These are phyloP conservation scores for Solanum dulcamara DNA, from an alignment of 257 asterid species.

Conservation along the genomic window DNA sequence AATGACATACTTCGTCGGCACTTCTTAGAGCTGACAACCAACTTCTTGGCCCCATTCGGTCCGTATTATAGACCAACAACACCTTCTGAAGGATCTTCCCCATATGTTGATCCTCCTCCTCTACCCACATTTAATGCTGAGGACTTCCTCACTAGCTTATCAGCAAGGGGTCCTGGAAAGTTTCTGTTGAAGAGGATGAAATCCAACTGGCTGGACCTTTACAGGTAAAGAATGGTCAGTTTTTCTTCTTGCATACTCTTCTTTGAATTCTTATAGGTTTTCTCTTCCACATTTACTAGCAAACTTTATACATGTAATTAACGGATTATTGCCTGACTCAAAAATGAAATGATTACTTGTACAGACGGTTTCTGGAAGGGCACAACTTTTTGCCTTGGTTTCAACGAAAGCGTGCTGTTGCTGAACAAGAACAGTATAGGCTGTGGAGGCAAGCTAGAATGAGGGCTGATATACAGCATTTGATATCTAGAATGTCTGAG, in stretches of 20 bases:
- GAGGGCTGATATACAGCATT: constrained; percentile 53
- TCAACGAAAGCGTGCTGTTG: constrained; percentile 83
- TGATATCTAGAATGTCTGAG: constrained; percentile 64
- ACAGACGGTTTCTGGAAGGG: constrained; percentile 87
- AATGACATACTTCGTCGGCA: constrained; percentile 96
- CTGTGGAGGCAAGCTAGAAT: constrained; percentile 89
- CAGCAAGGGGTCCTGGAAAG: constrained; percentile 93
- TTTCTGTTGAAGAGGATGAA: constrained; percentile 79
- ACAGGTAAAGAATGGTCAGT: constrained; percentile 45
- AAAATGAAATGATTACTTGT: neutral
- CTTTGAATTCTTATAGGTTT: neutral
- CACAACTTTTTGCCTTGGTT: constrained; percentile 90
- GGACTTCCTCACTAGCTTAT: constrained; percentile 56
- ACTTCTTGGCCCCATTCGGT: constrained; percentile 97
- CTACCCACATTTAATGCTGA: constrained; percentile 69
- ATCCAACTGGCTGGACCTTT: constrained; percentile 92
- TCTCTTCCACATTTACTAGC: neutral
- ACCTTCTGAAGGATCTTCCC: constrained; percentile 88
- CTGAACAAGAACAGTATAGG: constrained; percentile 84
- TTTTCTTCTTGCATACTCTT: neutral
- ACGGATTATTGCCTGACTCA: neutral
- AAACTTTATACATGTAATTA: neutral
- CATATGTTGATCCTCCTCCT: constrained; percentile 87
- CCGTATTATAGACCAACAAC: constrained; percentile 80
- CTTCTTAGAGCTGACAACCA: constrained; percentile 94